phyloP scores from a whole-genome alignment of 1,284 basidiomycete genomes.

The Ustilago crameri region DNA sequence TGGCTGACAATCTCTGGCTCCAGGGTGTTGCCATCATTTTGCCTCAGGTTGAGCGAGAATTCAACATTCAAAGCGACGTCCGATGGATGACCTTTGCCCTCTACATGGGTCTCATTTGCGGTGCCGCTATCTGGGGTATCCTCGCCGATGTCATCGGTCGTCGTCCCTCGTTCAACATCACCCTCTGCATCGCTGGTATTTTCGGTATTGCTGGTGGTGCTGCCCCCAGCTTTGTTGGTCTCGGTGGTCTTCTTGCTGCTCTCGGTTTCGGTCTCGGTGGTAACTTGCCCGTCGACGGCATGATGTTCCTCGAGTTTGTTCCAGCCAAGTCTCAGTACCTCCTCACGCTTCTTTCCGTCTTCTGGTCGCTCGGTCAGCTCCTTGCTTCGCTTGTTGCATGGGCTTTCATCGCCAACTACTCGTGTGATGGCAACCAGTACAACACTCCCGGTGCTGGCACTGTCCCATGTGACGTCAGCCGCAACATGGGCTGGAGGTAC shows the following conservation, averaged over 20 bases:
- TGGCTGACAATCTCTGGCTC: conserved; percentile 65
- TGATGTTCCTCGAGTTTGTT: conserved; percentile 67
- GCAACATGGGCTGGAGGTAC: conserved; percentile 67
- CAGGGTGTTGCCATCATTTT: conserved; percentile 66
- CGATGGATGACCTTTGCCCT: conserved; percentile 64
- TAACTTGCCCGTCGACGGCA: conserved; percentile 67
- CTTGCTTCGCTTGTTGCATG: conserved; percentile 63
- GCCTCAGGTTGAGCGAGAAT: conserved; percentile 61
- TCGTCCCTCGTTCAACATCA: conserved; percentile 65
- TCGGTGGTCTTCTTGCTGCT: conserved; percentile 62
- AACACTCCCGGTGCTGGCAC: conserved; percentile 35
- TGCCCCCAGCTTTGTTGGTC: conserved; percentile 60
- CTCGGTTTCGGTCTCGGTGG: conserved; percentile 66
- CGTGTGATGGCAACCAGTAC: conserved; percentile 50
- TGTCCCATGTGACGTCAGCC: conserved; percentile 41
- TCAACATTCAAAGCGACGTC: conserved; percentile 43
- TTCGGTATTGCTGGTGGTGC: conserved; percentile 65
- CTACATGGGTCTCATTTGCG: conserved; percentile 63
- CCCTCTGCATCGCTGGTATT: conserved; percentile 64
- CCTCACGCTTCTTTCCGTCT: conserved; percentile 64
- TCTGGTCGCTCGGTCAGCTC: conserved; percentile 67
- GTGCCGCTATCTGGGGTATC: conserved; percentile 66
- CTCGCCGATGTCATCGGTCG: conserved; percentile 66
- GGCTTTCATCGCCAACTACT: conserved; percentile 66
- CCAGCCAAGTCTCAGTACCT: conserved; percentile 63